phyloP scores from a whole-genome alignment of 1,139 yeast species.

The Komagataea norvegica region DNA sequence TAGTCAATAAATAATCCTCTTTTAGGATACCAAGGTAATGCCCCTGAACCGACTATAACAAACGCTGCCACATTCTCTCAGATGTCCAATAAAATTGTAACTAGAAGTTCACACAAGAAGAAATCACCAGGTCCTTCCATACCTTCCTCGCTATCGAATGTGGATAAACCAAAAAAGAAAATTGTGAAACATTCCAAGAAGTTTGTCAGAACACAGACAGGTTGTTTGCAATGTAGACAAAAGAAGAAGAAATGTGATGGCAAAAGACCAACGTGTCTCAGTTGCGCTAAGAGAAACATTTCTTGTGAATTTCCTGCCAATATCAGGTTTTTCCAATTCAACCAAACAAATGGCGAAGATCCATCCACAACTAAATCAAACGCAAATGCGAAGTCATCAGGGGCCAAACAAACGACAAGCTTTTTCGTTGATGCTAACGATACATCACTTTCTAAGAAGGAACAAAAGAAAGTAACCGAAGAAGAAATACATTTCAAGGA shows the following conservation, averaged over 20 bases:
- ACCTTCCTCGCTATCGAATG: neutral
- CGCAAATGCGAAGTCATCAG: neutral
- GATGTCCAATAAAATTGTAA: no score
- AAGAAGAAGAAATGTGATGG: slow-evolving; percentile 44
- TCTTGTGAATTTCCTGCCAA: slow-evolving; percentile 25
- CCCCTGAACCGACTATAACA: no score
- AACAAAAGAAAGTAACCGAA: neutral
- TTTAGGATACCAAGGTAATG: no score
- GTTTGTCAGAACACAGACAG: slow-evolving; percentile 26
- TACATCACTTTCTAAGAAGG: neutral
- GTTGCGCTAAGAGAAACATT: slow-evolving; percentile 37
- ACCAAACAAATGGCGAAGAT: neutral
- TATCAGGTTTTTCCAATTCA: slow-evolving; percentile 22
- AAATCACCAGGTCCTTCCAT: neutral
- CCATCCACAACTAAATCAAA: neutral
- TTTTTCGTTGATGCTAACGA: neutral
- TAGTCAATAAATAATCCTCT: no score
- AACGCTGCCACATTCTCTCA: no score
- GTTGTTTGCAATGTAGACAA: slow-evolving; percentile 27
- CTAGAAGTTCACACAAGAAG: no score
- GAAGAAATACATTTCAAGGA: slow-evolving; percentile 1
- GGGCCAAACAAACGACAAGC: no score
- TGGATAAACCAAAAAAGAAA: slow-evolving; percentile 8
- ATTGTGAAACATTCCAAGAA: slow-evolving; percentile 24
- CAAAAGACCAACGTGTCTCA: slow-evolving; percentile 44